Conservation (phyloP, 257 asterid species). For the Capsicum pubescens region DNA sequence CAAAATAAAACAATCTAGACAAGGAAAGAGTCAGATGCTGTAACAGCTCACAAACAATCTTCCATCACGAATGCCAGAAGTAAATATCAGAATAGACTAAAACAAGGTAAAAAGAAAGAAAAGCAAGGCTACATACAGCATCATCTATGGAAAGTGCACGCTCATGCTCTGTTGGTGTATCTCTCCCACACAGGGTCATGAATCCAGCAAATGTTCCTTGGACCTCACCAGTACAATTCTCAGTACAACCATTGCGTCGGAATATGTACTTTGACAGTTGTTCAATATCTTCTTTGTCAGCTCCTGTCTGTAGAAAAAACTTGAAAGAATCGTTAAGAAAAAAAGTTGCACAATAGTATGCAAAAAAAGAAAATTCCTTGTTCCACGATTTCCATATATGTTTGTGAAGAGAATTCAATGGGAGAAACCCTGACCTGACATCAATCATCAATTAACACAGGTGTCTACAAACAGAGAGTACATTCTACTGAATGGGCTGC, state of each 20-base stretch:
- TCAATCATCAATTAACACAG: background rate
- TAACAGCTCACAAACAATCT: too few species aligned
- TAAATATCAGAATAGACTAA: background rate
- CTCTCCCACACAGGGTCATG: conserved; percentile 27
- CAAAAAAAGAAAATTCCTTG: background rate
- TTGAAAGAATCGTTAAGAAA: background rate
- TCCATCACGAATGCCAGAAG: too few species aligned
- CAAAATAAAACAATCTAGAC: too few species aligned
- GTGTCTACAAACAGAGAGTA: background rate
- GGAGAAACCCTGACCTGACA: background rate
- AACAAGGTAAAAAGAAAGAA: background rate
- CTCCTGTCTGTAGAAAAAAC: conserved; percentile 30
- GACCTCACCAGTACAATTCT: conserved; percentile 21
- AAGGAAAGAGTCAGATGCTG: too few species aligned
- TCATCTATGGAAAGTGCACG: conserved; percentile 14
- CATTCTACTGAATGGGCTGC: conserved; percentile 13
- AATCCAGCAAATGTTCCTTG: conserved; percentile 28
- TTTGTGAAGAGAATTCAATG: conserved; percentile 12
- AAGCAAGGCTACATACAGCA: conserved; percentile 20
- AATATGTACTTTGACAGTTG: conserved; percentile 28
- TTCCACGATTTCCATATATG: conserved; percentile 5
- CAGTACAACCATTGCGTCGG: background rate
- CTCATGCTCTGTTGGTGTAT: background rate
- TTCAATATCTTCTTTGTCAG: conserved; percentile 33
- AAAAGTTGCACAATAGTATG: background rate